phyloP scores from a whole-genome alignment of 208 protist genomes.

The Chromosphaera perkinsii region DNA sequence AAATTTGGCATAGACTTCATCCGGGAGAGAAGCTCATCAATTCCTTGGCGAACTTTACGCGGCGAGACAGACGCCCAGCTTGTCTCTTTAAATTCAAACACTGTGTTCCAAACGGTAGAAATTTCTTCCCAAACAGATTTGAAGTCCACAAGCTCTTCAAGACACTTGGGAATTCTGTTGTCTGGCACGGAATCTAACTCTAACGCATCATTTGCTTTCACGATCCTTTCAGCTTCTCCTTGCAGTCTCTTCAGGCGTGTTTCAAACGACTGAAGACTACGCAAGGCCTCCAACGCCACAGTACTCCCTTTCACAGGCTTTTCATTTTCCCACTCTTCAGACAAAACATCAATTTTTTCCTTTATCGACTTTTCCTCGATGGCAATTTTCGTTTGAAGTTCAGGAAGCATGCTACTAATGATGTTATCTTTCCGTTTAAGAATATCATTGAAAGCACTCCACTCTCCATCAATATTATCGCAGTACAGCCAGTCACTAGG shows the following conservation, averaged over 20 bases:
- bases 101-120: constrained; percentile 58
- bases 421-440: constrained; percentile 77
- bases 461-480: constrained; percentile 80
- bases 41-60: constrained; percentile 55
- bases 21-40: constrained; percentile 53
- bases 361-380: too few species aligned
- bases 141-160: constrained; percentile 75
- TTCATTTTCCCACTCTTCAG: too few species aligned
- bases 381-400: too few species aligned
- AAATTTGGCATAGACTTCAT: constrained; percentile 52
- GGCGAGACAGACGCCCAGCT: constrained; percentile 84
- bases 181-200: constrained; percentile 48
- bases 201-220: constrained; percentile 41
- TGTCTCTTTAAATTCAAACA: constrained; percentile 74
- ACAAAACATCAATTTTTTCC: too few species aligned
- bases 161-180: constrained; percentile 59
- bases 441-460: constrained; percentile 78
- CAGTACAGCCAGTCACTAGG: constrained; percentile 81
- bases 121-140: constrained; percentile 80
- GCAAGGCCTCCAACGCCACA: constrained; percentile 52
- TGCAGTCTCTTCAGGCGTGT: constrained; percentile 26
- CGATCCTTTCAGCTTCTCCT: constrained; percentile 54
- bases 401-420: too few species aligned
- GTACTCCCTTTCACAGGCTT: too few species aligned
- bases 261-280: constrained; percentile 38